Evolutionary conservation across 306 rosid genomes (phyloP), one percentile per base, ranked within the genome.

Genomic region (Pachyrhizus erosus): DNA sequence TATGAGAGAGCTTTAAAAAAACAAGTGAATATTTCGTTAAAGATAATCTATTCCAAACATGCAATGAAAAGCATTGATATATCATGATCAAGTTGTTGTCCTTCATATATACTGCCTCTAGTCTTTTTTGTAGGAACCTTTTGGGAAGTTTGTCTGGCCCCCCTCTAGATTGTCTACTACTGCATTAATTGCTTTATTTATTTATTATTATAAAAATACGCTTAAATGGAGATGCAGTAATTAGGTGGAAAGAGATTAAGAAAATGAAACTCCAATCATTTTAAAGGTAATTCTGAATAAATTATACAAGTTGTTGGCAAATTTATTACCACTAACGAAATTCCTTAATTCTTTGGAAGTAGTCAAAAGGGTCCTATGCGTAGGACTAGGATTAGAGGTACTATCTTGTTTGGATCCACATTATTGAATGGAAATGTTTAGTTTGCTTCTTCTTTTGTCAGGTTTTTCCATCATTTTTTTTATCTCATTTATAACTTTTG

Each of bases 371-470:
- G 5, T 17, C 21, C 23, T 7, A n/a, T n/a, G n/a, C n/a, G 23
- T 51, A 17, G 58, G 23, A 17, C 9, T 52, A 52, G 58, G 23
- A 17, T 3, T 52, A 52, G 21, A 5, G 60, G 80, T 7, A 37
- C 1, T 37, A 37, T 37, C 42, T 37, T 37, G 42, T 37, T 37
- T 37, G 42, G 42, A 26, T 83, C 70, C 12, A 20, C 58, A 33
- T 51, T 65, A 68, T 33, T 21, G 55, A 75, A 57, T 33, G 74
- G 7, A 74, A 75, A 80, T 48, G 21, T 57, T 55, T 55, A 23
- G 14, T 79, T 55, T 74, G 66, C 33, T 64, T n/a, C n/a, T n/a
- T n/a, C n/a, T 83, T 40, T 78, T 26, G 43, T n/a, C n/a, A 66
- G 60, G 68, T 43, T 21, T 17, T 74, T 9, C 51, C 29, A 67